These are phyloP conservation scores for Aristolochia californica DNA, from an alignment of 164 flowering plant species.

Conservation along the genomic window DNA sequence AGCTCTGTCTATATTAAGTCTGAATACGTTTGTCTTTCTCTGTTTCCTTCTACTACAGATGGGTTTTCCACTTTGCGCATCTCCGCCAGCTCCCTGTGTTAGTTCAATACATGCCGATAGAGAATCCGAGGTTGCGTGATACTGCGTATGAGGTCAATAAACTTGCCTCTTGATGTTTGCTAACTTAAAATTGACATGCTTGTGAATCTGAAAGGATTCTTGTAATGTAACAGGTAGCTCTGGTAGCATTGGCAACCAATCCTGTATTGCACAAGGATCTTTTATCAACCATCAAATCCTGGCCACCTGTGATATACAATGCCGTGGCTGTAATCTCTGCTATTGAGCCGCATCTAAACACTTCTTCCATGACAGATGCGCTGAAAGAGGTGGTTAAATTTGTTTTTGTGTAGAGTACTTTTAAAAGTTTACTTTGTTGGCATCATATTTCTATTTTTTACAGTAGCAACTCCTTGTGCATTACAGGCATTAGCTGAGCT, in stretches of 20 bases:
- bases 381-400: constrained; percentile 64
- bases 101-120: constrained; percentile 88
- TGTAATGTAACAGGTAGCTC: constrained; percentile 59
- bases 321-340: constrained; percentile 76
- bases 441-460: neutral
- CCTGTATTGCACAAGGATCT: constrained; percentile 82
- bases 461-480: constrained; percentile 2
- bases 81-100: constrained; percentile 94
- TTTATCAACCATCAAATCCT: constrained; percentile 69
- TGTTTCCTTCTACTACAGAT: constrained; percentile 36
- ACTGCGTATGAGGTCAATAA: constrained; percentile 88
- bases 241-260: constrained; percentile 85
- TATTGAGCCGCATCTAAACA: constrained; percentile 86
- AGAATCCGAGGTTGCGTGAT: constrained; percentile 79
- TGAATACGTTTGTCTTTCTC: neutral
- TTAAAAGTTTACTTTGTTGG: neutral
- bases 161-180: neutral
- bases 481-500: constrained; percentile 86
- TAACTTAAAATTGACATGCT: neutral
- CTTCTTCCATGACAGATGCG: constrained; percentile 78
- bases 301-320: constrained; percentile 88
- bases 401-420: neutral
- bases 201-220: constrained; percentile 2
- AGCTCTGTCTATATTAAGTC: neutral
- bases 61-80: constrained; percentile 98